These are phyloP conservation scores for Luvunga scandens DNA, from an alignment of 345 rosid genomes.

Conservation along the genomic window DNA sequence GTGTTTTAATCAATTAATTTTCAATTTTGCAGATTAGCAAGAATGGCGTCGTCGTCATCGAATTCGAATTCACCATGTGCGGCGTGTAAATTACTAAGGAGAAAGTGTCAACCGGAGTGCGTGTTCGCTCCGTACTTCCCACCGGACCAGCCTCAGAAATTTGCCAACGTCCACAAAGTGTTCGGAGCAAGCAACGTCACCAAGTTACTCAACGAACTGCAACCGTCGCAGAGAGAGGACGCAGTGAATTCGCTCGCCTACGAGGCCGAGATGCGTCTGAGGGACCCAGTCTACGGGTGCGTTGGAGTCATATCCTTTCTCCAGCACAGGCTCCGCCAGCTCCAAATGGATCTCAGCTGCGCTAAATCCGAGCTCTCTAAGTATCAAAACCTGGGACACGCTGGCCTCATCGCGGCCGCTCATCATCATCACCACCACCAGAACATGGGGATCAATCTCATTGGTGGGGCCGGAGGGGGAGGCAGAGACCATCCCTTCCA, in stretches of 20 bases:
- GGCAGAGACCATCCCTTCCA: constrained; percentile 47
- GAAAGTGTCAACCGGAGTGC: constrained; percentile 49
- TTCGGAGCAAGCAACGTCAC: constrained; percentile 47
- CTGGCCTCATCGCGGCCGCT: constrained; percentile 54
- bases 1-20: neutral
- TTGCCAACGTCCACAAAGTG: constrained; percentile 40
- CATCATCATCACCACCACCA: constrained; percentile 42
- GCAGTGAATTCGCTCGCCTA: constrained; percentile 43
- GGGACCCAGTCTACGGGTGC: constrained; percentile 48
- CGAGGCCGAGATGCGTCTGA: constrained; percentile 45
- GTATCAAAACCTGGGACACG: constrained; percentile 56
- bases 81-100: constrained; percentile 38
- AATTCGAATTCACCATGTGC: constrained; percentile 47
- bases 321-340: constrained; percentile 45
- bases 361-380: constrained; percentile 62
- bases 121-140: constrained; percentile 50
- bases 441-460: constrained; percentile 62
- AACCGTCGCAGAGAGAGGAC: constrained; percentile 41
- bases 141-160: constrained; percentile 42
- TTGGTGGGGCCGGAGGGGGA: constrained; percentile 34
- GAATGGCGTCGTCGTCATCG: constrained; percentile 35
- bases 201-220: constrained; percentile 40
- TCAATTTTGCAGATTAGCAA: neutral
- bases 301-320: constrained; percentile 44
- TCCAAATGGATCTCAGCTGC: constrained; percentile 44